Evolutionary conservation across 257 asterid genomes (phyloP).

Genomic region (Echium plantagineum): DNA sequence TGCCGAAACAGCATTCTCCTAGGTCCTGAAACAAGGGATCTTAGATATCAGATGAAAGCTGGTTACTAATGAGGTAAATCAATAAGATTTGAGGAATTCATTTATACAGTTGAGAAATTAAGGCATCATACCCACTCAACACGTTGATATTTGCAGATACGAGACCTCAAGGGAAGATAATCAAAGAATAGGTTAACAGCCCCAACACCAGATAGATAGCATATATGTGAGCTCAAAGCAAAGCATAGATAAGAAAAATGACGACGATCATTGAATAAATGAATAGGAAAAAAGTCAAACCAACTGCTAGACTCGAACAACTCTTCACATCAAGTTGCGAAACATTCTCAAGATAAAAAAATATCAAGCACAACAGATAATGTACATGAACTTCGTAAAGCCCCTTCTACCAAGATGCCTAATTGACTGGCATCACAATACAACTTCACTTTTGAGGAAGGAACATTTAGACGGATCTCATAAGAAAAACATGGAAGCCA

Average conservation of each 20-base stretch:
- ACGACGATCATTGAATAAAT: not conserved
- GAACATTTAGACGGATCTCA: not conserved
- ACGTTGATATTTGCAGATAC: not conserved
- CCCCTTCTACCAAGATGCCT: not conserved
- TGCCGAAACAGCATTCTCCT: conserved; percentile 79
- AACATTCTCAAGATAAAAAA: not conserved
- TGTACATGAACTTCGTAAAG: not conserved
- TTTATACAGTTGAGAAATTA: not conserved
- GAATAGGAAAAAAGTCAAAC: not conserved
- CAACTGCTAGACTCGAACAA: not conserved
- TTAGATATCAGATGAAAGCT: conserved; percentile 3
- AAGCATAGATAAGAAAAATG: not conserved
- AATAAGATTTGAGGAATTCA: not conserved
- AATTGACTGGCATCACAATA: not conserved
- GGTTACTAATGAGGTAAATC: not conserved
- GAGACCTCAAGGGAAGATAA: not conserved
- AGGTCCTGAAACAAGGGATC: conserved; percentile 45
- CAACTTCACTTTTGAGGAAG: not conserved
- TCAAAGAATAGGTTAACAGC: not conserved
- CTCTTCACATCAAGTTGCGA: not conserved
- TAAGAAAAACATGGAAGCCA: not conserved
- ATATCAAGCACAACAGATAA: not conserved
- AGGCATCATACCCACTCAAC: not conserved
- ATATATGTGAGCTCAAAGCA: not conserved
- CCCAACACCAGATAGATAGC: not conserved